phyloP scores from a whole-genome alignment of 768 basidiomycete species.

The Dentipellis fragilis region DNA sequence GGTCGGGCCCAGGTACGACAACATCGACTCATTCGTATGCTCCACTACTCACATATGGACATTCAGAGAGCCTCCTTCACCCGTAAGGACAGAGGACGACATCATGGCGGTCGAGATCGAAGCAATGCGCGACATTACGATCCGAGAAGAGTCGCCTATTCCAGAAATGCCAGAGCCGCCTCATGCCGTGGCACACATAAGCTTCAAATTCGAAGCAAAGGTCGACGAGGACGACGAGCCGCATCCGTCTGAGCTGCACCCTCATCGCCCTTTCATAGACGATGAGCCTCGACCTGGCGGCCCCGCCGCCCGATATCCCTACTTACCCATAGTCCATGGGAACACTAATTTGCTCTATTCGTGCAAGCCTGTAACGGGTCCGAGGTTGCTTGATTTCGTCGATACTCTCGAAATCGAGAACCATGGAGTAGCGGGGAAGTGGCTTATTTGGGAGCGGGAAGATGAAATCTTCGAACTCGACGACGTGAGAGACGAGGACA shows the following conservation, averaged over 20 bases:
- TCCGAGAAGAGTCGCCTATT: too few species aligned
- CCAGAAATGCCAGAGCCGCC: too few species aligned
- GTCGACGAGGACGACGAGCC: too few species aligned
- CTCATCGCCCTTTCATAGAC: background rate
- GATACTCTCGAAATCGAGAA: slow-evolving; percentile 45
- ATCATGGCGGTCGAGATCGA: too few species aligned
- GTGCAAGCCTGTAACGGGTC: slow-evolving; percentile 50
- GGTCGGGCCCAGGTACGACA: too few species aligned
- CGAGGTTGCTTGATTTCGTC: slow-evolving; percentile 55
- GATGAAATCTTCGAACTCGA: slow-evolving; percentile 69
- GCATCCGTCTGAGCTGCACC: background rate
- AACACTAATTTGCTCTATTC: slow-evolving; percentile 34
- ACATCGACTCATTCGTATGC: too few species aligned
- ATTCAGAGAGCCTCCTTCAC: too few species aligned
- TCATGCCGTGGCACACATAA: too few species aligned
- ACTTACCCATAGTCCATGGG: slow-evolving; percentile 31
- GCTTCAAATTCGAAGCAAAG: too few species aligned
- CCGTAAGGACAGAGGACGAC: too few species aligned
- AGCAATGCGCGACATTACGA: too few species aligned
- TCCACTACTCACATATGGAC: too few species aligned
- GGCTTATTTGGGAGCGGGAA: slow-evolving; percentile 62
- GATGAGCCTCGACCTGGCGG: slow-evolving; percentile 1
- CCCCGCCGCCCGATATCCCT: slow-evolving; percentile 41
- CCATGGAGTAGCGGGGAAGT: slow-evolving; percentile 51
- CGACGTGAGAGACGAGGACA: slow-evolving; percentile 64